Percentiles rank a stretch among this genome's conserved stretches.
Evolutionary conservation across 768 basidiomycete species (phyloP).

Genomic region (Trametopsis cervina): DNA sequence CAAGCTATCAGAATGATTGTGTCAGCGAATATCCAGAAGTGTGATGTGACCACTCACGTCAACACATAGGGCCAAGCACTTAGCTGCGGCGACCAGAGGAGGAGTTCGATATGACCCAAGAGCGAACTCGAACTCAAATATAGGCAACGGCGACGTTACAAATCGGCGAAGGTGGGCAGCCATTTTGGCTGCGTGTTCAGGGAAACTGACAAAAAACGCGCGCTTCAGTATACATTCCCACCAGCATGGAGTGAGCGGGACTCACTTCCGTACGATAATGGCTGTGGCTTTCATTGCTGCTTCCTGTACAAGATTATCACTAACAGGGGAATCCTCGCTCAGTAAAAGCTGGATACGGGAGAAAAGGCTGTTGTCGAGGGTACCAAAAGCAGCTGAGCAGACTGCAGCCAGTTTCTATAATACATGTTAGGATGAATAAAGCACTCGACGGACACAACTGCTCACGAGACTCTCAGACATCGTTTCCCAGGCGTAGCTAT

Average conservation of each 20-base stretch:
- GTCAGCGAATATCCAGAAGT: too few relatives aligned
- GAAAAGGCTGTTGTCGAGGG: constrained; percentile 65
- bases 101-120: constrained; percentile 69
- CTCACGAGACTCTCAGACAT: constrained; percentile 84
- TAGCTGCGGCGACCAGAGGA: constrained; percentile 78
- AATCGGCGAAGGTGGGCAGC: constrained; percentile 79
- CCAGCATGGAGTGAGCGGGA: too few relatives aligned
- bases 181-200: constrained; percentile 67
- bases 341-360: constrained; percentile 65
- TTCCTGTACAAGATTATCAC: constrained; percentile 81
- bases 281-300: constrained; percentile 83
- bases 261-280: constrained; percentile 76
- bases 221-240: too few relatives aligned
- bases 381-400: constrained; percentile 65
- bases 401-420: constrained; percentile 78
- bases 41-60: constrained; percentile 51
- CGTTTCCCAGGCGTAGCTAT: constrained; percentile 91
- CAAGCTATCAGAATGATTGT: constrained; percentile 58
- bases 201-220: constrained; percentile 66
- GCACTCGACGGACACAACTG: constrained; percentile 5
- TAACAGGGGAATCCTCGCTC: constrained; percentile 74
- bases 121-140: constrained; percentile 83
- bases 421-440: background rate
- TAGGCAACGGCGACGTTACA: constrained; percentile 78
- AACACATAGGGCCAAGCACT: constrained; percentile 86